Evolutionary conservation across 2,329 filamentous ascomycete species (phyloP).

Genomic region (Aphanocladium album): DNA sequence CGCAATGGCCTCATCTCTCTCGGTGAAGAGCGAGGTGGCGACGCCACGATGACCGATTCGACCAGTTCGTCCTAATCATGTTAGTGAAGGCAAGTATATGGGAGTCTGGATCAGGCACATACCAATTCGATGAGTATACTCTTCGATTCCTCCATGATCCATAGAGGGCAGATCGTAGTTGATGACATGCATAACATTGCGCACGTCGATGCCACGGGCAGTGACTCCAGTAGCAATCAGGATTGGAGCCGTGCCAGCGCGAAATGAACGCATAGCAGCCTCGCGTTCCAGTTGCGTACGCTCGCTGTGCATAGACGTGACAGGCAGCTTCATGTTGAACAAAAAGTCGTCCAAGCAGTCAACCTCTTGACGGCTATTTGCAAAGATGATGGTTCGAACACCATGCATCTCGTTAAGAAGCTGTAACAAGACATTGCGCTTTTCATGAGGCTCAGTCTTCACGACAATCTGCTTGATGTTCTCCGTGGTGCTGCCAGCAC

Average conservation of each 20-base stretch:
- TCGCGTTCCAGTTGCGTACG: conserved; percentile 89
- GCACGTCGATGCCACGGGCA: conserved; percentile 83
- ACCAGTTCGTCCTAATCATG: conserved; percentile 69
- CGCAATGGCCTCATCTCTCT: conserved; percentile 68
- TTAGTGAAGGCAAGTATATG: not conserved
- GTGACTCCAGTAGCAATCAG: conserved; percentile 82
- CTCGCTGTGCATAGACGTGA: conserved; percentile 81
- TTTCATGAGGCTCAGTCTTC: conserved; percentile 58
- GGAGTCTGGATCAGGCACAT: conserved; percentile 33
- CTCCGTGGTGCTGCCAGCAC: conserved; percentile 72
- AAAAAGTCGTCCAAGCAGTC: conserved; percentile 86
- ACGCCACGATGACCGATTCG: conserved; percentile 84
- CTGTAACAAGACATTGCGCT: conserved; percentile 67
- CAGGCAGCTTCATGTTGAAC: conserved; percentile 73
- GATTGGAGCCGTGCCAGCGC: conserved; percentile 67
- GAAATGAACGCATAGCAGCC: conserved; percentile 83
- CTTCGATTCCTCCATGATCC: conserved; percentile 79
- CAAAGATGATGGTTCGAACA: conserved; percentile 81
- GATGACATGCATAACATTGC: conserved; percentile 83
- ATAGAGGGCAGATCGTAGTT: conserved; percentile 81
- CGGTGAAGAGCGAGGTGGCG: conserved; percentile 85
- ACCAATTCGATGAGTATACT: conserved; percentile 94
- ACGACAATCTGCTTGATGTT: conserved; percentile 80
- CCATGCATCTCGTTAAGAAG: conserved; percentile 66
- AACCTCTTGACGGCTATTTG: conserved; percentile 71